phyloP scores from a whole-genome alignment of 306 rosid species.

The Canavalia ensiformis region DNA sequence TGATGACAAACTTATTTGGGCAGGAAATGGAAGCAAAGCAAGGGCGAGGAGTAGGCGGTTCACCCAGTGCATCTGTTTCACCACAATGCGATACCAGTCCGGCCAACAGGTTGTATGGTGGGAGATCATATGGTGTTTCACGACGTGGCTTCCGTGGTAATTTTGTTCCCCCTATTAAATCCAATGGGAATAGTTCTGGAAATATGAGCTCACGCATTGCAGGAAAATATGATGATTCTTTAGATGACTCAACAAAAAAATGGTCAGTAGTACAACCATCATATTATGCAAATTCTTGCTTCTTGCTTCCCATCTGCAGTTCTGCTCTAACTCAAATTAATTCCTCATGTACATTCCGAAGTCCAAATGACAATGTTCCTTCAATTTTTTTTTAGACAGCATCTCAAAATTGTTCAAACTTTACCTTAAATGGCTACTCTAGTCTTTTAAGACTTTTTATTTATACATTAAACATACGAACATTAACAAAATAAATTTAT shows the following conservation, averaged over 20 bases:
- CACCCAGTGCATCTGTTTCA: conserved; percentile 52
- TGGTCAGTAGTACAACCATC: conserved; percentile 70
- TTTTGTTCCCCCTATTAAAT: conserved; percentile 93
- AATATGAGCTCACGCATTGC: conserved; percentile 66
- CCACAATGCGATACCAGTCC: conserved; percentile 52
- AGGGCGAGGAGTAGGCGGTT: conserved; percentile 46
- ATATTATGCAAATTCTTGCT: conserved; percentile 24
- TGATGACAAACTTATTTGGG: conserved; percentile 20
- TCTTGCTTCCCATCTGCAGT: conserved; percentile 30
- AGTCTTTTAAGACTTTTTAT: not conserved
- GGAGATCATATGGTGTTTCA: conserved; percentile 81
- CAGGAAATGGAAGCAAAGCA: conserved; percentile 55
- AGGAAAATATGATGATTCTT: conserved; percentile 80
- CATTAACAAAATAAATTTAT: conserved; percentile 13
- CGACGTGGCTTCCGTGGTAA: conserved; percentile 85
- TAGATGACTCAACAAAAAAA: conserved; percentile 85
- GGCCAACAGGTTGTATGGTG: conserved; percentile 63
- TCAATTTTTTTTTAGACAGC: conserved; percentile 11
- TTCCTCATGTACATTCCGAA: conserved; percentile 3
- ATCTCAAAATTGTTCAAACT: conserved; percentile 8
- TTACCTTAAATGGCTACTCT: conserved; percentile 32
- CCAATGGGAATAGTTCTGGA: conserved; percentile 70
- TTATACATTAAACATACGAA: conserved; percentile 4
- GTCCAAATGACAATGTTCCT: conserved; percentile 4
- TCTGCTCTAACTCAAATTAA: conserved; percentile 4